Conservation (phyloP, 2,329 filamentous ascomycete species). For the Cordyceps fumosorosea region DNA sequence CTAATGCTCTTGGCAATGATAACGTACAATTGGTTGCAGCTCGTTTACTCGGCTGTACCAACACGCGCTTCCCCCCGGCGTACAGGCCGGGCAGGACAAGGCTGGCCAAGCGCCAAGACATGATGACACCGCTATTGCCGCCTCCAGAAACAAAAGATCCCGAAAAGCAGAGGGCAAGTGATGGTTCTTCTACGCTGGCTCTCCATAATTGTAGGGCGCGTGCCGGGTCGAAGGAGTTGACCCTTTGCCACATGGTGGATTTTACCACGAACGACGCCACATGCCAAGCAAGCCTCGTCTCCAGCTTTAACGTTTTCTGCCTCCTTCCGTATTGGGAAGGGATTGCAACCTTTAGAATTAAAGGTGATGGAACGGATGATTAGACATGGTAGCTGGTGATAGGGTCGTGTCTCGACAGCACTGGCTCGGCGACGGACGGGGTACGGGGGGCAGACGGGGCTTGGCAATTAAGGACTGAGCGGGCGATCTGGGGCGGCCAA, state of each 20-base stretch:
- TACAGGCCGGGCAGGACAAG: not conserved
- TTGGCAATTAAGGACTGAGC: not conserved
- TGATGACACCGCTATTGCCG: not conserved
- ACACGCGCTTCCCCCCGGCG: not conserved
- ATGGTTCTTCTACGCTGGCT: not conserved
- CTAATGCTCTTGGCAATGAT: not conserved
- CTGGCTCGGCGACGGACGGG: no score
- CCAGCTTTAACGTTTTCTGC: no score
- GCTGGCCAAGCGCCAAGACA: not conserved
- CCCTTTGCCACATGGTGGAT: no score
- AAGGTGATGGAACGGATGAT: no score
- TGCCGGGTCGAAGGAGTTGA: not conserved
- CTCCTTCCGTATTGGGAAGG: no score
- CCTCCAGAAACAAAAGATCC: not conserved
- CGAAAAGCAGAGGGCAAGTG: not conserved
- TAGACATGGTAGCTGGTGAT: no score
- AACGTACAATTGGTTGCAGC: no score
- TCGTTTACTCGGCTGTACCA: not conserved
- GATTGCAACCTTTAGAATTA: no score
- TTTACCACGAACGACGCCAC: no score
- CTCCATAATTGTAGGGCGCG: no score
- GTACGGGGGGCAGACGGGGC: not conserved
- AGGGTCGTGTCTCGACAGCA: no score
- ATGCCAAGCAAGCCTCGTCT: no score
- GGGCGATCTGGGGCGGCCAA: not conserved